phyloP scores from a whole-genome alignment of 805 yeast genomes.

The Ogataea chonburiensis region DNA sequence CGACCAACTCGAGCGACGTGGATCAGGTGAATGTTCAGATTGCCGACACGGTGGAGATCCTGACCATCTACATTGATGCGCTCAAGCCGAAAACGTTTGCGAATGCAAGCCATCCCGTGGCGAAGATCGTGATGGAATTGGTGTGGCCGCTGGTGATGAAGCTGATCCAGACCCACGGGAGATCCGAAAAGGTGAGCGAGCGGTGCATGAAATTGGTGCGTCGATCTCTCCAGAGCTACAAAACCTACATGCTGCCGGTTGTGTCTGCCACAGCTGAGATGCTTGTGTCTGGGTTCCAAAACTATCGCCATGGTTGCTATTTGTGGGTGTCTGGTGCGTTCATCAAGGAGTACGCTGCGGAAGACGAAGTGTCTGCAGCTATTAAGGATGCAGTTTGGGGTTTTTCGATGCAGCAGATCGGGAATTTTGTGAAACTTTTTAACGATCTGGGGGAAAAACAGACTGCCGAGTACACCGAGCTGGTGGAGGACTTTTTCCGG shows the following conservation, averaged over 20 bases:
- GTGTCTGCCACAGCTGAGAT: constrained; percentile 64
- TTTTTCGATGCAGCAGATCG: constrained; percentile 67
- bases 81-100: constrained; percentile 46
- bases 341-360: constrained; percentile 68
- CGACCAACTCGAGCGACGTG: constrained; percentile 18
- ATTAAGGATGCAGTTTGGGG: constrained; percentile 65
- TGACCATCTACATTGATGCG: constrained; percentile 58
- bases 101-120: constrained; percentile 47
- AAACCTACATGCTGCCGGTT: constrained; percentile 53
- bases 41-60: constrained; percentile 73
- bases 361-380: constrained; percentile 37
- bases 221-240: constrained; percentile 61
- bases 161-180: constrained; percentile 55
- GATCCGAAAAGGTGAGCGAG: constrained; percentile 66
- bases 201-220: constrained; percentile 68
- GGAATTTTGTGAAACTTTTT: constrained; percentile 51
- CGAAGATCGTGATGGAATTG: constrained; percentile 50
- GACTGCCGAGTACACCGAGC: constrained; percentile 50
- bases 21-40: constrained; percentile 45
- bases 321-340: constrained; percentile 87
- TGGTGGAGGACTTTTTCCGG: constrained; percentile 82
- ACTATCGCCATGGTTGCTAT: constrained; percentile 74
- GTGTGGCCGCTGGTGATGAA: constrained; percentile 56
- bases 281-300: constrained; percentile 67
- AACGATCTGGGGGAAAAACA: constrained; percentile 25